These are phyloP conservation scores for Glycyrrhiza uralensis DNA, from an alignment of 306 rosid genomes.

Conservation along the genomic window DNA sequence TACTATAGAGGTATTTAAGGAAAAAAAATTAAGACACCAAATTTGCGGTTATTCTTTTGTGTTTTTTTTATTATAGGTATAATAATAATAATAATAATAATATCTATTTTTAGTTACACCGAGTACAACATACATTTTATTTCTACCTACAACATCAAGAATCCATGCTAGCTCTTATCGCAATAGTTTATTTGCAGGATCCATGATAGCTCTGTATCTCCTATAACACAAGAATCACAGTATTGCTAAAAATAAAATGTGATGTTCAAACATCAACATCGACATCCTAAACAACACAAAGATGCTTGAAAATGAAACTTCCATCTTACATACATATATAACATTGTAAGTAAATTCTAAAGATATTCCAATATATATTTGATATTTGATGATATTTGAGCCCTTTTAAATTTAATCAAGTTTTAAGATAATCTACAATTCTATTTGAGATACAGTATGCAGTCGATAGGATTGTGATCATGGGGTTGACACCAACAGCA, in stretches of 20 bases:
- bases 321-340: background rate
- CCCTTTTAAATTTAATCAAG: too few relatives aligned
- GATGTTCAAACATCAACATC: background rate
- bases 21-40: too few relatives aligned
- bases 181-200: background rate
- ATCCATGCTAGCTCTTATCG: too few relatives aligned
- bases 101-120: too few relatives aligned
- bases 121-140: too few relatives aligned
- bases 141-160: too few relatives aligned
- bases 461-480: conserved; percentile 76
- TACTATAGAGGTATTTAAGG: too few relatives aligned
- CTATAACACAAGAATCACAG: background rate
- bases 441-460: conserved; percentile 48
- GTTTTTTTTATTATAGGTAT: too few relatives aligned
- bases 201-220: background rate
- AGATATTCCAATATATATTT: background rate
- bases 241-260: background rate
- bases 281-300: background rate
- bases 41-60: too few relatives aligned
- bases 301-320: background rate
- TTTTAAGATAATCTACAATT: conserved; percentile 12
- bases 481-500: conserved; percentile 84
- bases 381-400: too few relatives aligned
- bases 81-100: too few relatives aligned
- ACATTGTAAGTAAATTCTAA: background rate